Conservation (phyloP, 352 stramenopile species). For the Globisporangium paddicum region DNA sequence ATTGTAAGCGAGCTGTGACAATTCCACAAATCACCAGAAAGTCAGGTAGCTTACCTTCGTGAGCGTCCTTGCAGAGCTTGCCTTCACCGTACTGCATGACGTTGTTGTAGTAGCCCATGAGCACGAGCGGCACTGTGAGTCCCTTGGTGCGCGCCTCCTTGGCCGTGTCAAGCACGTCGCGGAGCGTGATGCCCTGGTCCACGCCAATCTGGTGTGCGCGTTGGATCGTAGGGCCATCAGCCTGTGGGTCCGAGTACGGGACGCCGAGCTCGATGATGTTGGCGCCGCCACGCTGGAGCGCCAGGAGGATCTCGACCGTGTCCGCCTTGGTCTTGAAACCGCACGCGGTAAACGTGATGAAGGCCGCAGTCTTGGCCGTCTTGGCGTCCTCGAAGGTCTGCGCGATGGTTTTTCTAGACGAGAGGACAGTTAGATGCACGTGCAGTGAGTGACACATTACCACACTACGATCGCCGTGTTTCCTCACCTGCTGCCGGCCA, state of each 20-base stretch:
- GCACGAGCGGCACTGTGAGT: conserved; percentile 93
- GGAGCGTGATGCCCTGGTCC: conserved; percentile 91
- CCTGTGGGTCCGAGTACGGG: conserved; percentile 98
- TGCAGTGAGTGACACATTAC: no score
- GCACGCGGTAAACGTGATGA: conserved; percentile 97
- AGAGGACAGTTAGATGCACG: not conserved
- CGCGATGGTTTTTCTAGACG: conserved; percentile 48
- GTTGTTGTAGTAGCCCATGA: conserved; percentile 99
- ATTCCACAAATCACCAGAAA: no score
- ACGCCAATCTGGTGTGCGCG: conserved; percentile 92
- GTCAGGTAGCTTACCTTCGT: conserved; percentile 65
- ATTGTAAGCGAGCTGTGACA: no score
- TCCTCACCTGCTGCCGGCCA: not conserved
- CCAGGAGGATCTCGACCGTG: conserved; percentile 95
- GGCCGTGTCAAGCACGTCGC: conserved; percentile 92
- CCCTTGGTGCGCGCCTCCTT: conserved; percentile 87
- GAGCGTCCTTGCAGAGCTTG: conserved; percentile 79
- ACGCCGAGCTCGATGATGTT: conserved; percentile 97
- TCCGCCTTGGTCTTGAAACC: conserved; percentile 93
- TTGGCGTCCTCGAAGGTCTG: conserved; percentile 67
- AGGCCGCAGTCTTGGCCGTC: conserved; percentile 81
- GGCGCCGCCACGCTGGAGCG: conserved; percentile 94
- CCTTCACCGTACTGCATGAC: conserved; percentile 96
- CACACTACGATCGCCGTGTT: not conserved
- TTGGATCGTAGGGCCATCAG: conserved; percentile 98